These are phyloP conservation scores for Morella rubra DNA, from an alignment of 306 rosid genomes.

Conservation along the genomic window DNA sequence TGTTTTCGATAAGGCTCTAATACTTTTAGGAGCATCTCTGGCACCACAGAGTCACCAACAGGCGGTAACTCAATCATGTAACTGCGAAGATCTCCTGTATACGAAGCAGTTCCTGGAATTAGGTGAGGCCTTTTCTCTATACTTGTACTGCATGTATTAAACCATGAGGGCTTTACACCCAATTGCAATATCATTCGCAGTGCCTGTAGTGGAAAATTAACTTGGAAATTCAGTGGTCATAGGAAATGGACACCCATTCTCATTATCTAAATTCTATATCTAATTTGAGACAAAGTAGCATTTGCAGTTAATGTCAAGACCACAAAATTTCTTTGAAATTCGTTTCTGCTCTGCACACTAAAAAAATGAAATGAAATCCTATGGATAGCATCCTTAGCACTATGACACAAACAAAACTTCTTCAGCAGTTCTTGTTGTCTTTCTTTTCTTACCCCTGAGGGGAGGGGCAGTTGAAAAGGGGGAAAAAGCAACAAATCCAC, in stretches of 20 bases:
- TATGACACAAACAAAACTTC: too few species aligned
- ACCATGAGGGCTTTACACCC: slow-evolving; percentile 95
- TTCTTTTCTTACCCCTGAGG: background rate
- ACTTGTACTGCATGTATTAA: slow-evolving; percentile 78
- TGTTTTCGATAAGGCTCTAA: slow-evolving; percentile 90
- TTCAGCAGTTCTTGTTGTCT: background rate
- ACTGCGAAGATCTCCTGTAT: slow-evolving; percentile 74
- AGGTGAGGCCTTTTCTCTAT: slow-evolving; percentile 74
- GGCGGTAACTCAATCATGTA: slow-evolving; percentile 70
- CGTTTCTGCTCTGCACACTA: background rate
- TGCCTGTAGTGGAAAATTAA: slow-evolving; percentile 55
- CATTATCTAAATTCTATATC: background rate
- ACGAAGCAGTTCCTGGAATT: slow-evolving; percentile 69
- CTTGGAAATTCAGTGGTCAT: slow-evolving; percentile 21
- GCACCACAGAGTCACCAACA: slow-evolving; percentile 88
- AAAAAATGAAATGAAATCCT: background rate
- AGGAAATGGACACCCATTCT: background rate
- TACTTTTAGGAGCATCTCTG: slow-evolving; percentile 90
- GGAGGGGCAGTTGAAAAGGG: background rate
- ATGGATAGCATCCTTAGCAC: background rate
- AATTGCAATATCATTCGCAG: slow-evolving; percentile 89
- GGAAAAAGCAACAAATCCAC: background rate
- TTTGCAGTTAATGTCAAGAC: background rate
- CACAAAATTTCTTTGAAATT: background rate
- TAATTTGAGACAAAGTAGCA: slow-evolving; percentile 5